These are phyloP conservation scores for Penicillium brasilianum DNA, from an alignment of 2,329 filamentous ascomycete genomes.

Conservation along the genomic window DNA sequence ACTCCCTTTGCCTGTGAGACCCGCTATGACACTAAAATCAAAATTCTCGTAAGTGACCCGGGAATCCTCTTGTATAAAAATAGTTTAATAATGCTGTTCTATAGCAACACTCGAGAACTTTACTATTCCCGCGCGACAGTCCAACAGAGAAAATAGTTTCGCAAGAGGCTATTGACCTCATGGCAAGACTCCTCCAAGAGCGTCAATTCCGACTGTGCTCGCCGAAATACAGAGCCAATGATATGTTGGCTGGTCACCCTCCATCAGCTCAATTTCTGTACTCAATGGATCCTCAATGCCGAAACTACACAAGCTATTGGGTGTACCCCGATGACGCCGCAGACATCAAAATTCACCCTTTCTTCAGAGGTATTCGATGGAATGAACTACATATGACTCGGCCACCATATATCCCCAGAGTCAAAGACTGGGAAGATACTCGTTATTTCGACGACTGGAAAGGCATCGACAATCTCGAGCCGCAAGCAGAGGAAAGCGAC, in stretches of 20 bases:
- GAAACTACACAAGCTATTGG: slow-evolving; percentile 59
- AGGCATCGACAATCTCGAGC: slow-evolving; percentile 65
- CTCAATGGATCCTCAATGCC: slow-evolving; percentile 39
- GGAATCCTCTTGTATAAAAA: background rate
- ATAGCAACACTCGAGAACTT: slow-evolving; percentile 70
- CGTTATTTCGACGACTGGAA: slow-evolving; percentile 85
- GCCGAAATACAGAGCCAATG: slow-evolving; percentile 72
- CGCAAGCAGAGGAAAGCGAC: slow-evolving; percentile 23
- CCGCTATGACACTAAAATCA: slow-evolving; percentile 80
- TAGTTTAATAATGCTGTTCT: background rate
- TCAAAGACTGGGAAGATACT: slow-evolving; percentile 72
- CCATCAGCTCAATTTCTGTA: slow-evolving; percentile 39
- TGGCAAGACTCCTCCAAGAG: slow-evolving; percentile 72
- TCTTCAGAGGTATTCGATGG: slow-evolving; percentile 83
- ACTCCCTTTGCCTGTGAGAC: slow-evolving; percentile 88
- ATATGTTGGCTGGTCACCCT: slow-evolving; percentile 50
- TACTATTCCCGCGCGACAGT: slow-evolving; percentile 69
- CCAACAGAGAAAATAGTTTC: slow-evolving; percentile 64
- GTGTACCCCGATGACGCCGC: slow-evolving; percentile 84
- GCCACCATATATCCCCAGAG: slow-evolving; percentile 80
- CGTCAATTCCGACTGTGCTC: slow-evolving; percentile 78
- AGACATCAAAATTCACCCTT: slow-evolving; percentile 87
- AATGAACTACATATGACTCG: slow-evolving; percentile 69
- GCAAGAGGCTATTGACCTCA: slow-evolving; percentile 75
- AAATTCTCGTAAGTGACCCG: slow-evolving; percentile 69